Conservation (phyloP, 305 asterid species). For the Fraxinus greggii region DNA sequence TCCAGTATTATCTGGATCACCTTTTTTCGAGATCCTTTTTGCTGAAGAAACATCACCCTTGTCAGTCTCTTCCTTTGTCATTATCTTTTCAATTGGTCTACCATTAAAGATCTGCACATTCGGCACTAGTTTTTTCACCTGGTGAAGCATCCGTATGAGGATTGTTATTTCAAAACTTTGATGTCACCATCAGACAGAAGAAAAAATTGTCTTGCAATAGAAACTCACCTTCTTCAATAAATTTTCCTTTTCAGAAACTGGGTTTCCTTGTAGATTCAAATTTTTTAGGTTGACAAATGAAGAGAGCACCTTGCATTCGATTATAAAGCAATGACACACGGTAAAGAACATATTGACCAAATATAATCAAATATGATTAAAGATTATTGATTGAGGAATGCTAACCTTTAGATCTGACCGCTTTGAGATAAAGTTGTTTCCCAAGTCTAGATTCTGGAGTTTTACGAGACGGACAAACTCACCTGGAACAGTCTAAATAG, state of each 20-base stretch:
- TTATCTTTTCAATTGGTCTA: constrained; percentile 51
- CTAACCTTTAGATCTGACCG: constrained; percentile 72
- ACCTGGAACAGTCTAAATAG: constrained; percentile 59
- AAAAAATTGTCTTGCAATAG: constrained; percentile 11
- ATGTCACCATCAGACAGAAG: not conserved
- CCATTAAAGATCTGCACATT: constrained; percentile 62
- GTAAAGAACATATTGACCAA: not conserved
- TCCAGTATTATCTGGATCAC: constrained; percentile 21
- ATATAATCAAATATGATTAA: constrained; percentile 14
- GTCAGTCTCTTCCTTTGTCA: constrained; percentile 36
- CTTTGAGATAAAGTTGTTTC: constrained; percentile 69
- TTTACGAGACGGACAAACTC: constrained; percentile 57
- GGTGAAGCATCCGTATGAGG: constrained; percentile 29
- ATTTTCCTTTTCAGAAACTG: constrained; percentile 68
- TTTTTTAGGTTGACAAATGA: constrained; percentile 64
- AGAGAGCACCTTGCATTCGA: constrained; percentile 61
- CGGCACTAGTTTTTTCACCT: constrained; percentile 74
- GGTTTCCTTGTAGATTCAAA: constrained; percentile 88
- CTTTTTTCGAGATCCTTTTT: constrained; percentile 30
- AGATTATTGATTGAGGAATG: constrained; percentile 7
- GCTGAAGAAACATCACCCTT: constrained; percentile 24
- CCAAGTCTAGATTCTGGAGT: constrained; percentile 85
- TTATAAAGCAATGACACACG: constrained; percentile 18
- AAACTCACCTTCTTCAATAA: constrained; percentile 60
- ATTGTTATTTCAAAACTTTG: constrained; percentile 21